Base-by-base conservation (phyloP, 192 early-diverging fungal species). In the Backusella westeae region DNA sequence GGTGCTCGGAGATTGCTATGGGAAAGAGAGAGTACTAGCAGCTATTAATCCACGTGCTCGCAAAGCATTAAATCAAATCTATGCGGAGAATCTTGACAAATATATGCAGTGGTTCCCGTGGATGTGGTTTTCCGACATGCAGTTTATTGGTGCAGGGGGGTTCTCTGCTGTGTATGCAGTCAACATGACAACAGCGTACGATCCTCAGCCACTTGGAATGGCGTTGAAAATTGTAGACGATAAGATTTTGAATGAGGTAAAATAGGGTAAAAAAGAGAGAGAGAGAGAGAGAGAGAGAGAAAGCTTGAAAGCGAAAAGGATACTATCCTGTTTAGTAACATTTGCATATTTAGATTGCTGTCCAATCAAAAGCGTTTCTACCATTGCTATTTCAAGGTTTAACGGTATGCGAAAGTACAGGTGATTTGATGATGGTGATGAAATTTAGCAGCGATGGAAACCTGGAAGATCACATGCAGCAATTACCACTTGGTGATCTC, bases 371-470 rank as follows among this genome's bases (percentile, higher is more conserved):
- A 66, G 80, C 71, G 17, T 84, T 78, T 72, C 44, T 71, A 38
- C 77, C 68, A 66, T 52, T 77, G 3, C 41, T 79, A 44, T 84
- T 83, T 46, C 73, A 85, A 71, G 84, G 84, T 2, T 59, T 85
- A 15, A 85, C 84, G 63, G 78, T 80, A 21, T 77, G 74, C 26
- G 81, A 79, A 46, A 79, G 67, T 15, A 81, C 77, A 6, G 76
- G 81, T 8, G 81, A 85, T 34, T 41, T 85, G 17, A 82, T 85
- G 78, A 78, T 85, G 76, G 79, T 85, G 3, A 82, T 82, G 77
- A 80, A 82, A 34, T 79, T 82, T 52, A 76, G 76, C 39, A 73
- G 69, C 9, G 78, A 73, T 67, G 84, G 84, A 0, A 77, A 85
- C 65, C 44, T 85, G 4, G 75, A 75, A 49, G 71, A 77, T n/a